These are phyloP conservation scores for Claviceps lovelessii DNA, from an alignment of 2,329 filamentous ascomycete species.

Conservation along the genomic window DNA sequence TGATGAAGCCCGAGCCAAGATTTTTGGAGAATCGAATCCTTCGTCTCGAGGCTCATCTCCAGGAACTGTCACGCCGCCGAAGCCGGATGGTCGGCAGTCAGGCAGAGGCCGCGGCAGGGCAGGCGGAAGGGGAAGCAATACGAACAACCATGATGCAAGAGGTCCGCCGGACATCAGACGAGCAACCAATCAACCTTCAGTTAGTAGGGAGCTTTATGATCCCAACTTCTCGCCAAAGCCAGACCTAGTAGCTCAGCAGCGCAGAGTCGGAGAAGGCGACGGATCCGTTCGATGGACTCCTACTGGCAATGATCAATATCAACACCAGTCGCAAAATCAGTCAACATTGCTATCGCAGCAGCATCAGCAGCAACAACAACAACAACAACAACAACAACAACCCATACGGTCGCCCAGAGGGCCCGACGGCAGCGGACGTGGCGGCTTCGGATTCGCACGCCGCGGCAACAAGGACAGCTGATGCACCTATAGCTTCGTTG, in stretches of 20 bases:
- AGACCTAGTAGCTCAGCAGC: constrained; percentile 33
- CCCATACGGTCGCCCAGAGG: constrained; percentile 62
- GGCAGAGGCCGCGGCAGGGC: constrained; percentile 34
- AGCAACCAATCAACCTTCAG: constrained; percentile 13
- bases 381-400: constrained; percentile 41
- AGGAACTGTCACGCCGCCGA: constrained; percentile 45
- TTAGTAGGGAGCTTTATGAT: constrained; percentile 57
- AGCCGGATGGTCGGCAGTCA: constrained; percentile 17
- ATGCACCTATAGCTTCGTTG: constrained; percentile 5
- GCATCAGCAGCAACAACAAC: constrained; percentile 37
- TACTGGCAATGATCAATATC: constrained; percentile 33
- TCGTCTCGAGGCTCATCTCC: constrained; percentile 48
- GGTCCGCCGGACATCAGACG: constrained; percentile 6
- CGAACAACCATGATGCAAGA: constrained; percentile 7
- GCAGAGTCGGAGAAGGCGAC: constrained; percentile 25
- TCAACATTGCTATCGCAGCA: neutral
- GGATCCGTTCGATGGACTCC: constrained; percentile 15
- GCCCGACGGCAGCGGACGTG: constrained; percentile 61
- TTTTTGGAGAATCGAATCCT: constrained; percentile 54
- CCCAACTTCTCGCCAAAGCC: constrained; percentile 56
- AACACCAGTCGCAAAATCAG: neutral
- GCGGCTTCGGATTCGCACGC: constrained; percentile 61
- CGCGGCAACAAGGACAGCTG: constrained; percentile 37
- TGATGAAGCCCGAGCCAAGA: constrained; percentile 73
- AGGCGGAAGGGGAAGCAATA: constrained; percentile 14